Conservation (phyloP, 768 basidiomycete genomes). For the Neoboletus brunneissimus region DNA sequence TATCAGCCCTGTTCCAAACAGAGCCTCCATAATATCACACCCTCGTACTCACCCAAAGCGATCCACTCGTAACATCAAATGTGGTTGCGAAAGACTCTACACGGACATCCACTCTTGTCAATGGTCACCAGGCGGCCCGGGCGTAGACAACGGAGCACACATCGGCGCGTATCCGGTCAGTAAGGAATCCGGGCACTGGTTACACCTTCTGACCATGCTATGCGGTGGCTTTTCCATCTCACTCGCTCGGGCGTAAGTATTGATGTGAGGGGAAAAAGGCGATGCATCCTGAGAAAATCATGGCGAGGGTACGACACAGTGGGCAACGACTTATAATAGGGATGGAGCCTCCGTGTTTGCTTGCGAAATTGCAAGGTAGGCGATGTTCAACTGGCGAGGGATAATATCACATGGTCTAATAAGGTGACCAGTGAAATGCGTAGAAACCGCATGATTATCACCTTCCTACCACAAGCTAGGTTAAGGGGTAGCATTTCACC, state of each 20-base stretch:
- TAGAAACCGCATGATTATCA: not conserved
- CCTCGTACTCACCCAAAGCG: not conserved
- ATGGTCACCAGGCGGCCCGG: not conserved
- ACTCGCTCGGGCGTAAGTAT: not conserved
- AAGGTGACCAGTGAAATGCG: not conserved
- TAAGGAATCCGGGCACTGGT: not conserved
- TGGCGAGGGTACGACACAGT: not conserved
- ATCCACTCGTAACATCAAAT: not conserved
- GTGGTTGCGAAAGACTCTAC: not conserved
- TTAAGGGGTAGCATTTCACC: no score
- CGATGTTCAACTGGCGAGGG: no score
- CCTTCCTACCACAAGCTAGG: not conserved
- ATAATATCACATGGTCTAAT: not conserved
- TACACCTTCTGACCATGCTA: not conserved
- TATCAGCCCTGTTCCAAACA: not conserved
- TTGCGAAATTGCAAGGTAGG: not conserved
- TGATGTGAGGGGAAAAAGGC: not conserved
- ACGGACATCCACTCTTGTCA: not conserved
- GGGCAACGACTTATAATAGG: not conserved
- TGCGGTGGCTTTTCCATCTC: not conserved
- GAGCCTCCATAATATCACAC: not conserved
- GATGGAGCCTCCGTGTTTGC: not conserved
- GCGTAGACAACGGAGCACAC: not conserved
- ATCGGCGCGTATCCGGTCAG: not conserved
- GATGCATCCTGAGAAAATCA: not conserved